Base-by-base conservation (phyloP, 352 stramenopile species). In the Globisporangium cylindrosporum region DNA sequence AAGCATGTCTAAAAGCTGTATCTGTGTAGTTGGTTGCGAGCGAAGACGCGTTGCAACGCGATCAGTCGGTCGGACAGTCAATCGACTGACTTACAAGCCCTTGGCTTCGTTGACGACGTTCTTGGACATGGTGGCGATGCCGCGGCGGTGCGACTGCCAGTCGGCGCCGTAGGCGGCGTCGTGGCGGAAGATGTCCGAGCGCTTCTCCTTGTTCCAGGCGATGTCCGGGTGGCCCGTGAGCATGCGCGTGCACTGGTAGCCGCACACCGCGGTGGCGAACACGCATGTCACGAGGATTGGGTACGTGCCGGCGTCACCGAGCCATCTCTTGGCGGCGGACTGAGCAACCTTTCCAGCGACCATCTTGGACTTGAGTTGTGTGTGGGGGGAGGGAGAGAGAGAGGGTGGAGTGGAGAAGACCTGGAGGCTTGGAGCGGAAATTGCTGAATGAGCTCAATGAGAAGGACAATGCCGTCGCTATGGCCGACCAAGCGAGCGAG, bases 61-160 rank as follows among this genome's bases (percentile, higher is more conserved):
- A 64, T n/a, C 22, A 57, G 59, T 29, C 59, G 24, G n/a, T 24
- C 27, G 2, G 2, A 18, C 36, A 25, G 18, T 38, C 15, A 38
- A 57, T 6, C 49, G 20, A 12, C 49, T 24, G 34, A 20, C 51
- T 66, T 87, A 83, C 36, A 92, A 69, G 24, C 81, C 79, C 79
- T 93, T 93, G 75, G 82, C 63, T 73, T 93, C 84, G 79, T 93
- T 93, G 66, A 93, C 73, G 66, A 71, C 76, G 77, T 93, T 93
- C 73, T 91, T 88, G 78, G 84, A 74, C 60, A 83, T 72, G 25
- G 73, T 87, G 59, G 86, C 86, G 65, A 93, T 76, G 73, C 76
- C 79, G 67, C 84, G 84, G 67, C 86, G 86, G 79, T 93, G 86
- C 76, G 84, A 82, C 71, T 90, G 75, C 84, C 84, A 93, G 69